Evolutionary conservation across 1,284 basidiomycete genomes (phyloP).

Genomic region (Lignosus rhinocerotis): DNA sequence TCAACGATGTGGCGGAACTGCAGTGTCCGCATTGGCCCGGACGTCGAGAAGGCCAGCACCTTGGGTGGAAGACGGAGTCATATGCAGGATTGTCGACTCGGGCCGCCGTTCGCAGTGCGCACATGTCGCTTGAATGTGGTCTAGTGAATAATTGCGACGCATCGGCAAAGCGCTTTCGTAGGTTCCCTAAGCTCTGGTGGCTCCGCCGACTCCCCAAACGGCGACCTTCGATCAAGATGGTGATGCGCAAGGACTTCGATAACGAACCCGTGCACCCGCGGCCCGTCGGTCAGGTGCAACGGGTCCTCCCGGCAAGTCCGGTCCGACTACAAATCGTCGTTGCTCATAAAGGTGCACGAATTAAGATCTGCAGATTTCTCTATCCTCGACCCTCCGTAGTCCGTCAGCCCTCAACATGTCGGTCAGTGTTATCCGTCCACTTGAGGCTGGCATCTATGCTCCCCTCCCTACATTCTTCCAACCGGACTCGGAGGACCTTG

Average conservation of each 20-base stretch:
- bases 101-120: too few species aligned
- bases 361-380: conserved; percentile 14
- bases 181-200: background rate
- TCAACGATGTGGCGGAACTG: background rate
- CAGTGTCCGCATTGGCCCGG: background rate
- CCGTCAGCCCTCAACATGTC: conserved; percentile 39
- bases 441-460: conserved; percentile 79
- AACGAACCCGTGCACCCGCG: conserved; percentile 9
- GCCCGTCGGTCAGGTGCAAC: conserved; percentile 23
- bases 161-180: background rate
- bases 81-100: background rate
- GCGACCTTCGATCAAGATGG: conserved; percentile 14
- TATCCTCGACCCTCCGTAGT: conserved; percentile 35
- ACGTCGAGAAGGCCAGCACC: background rate
- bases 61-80: background rate
- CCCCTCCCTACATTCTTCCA: conserved; percentile 88
- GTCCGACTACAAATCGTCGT: conserved; percentile 11
- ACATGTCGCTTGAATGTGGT: background rate
- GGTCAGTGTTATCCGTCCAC: conserved; percentile 43
- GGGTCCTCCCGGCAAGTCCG: conserved; percentile 9
- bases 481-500: conserved; percentile 76
- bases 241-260: conserved; percentile 17
- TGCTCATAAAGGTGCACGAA: conserved; percentile 16
- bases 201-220: conserved; percentile 8
- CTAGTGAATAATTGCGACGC: background rate